Evolutionary conservation across 139 green algal species (phyloP).

Genomic region (Eudorina sp.): DNA sequence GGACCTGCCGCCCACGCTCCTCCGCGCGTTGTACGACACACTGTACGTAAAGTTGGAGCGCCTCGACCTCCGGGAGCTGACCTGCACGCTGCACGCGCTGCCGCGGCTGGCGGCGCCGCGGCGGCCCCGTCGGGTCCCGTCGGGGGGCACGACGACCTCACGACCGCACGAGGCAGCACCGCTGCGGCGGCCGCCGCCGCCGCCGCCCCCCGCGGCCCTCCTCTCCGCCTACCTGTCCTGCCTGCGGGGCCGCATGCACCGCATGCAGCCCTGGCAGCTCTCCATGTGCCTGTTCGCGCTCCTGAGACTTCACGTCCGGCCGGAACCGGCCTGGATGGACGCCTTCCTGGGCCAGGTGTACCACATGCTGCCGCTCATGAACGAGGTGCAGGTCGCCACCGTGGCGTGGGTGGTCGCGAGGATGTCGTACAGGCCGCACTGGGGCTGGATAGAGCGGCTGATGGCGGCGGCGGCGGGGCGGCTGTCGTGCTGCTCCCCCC

Average conservation of each 20-base stretch:
- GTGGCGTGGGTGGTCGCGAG: neutral
- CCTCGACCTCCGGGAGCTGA: neutral
- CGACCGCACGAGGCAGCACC: neutral
- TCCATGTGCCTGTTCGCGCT: slow-evolving; percentile 32
- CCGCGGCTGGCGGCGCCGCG: neutral
- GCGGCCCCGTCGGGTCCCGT: too few species aligned
- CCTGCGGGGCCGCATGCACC: slow-evolving; percentile 28
- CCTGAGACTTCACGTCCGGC: neutral
- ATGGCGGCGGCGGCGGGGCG: slow-evolving; percentile 4
- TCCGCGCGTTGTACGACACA: slow-evolving; percentile 15
- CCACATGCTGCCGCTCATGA: slow-evolving; percentile 6
- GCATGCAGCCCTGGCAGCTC: slow-evolving; percentile 28
- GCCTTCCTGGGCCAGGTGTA: neutral
- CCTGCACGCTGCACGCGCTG: slow-evolving; percentile 27
- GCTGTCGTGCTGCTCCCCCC: slow-evolving; percentile 17
- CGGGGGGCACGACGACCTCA: too few species aligned
- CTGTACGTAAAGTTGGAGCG: neutral
- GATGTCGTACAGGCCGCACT: neutral
- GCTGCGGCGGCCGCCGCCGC: neutral
- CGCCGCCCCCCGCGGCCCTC: slow-evolving; percentile 5
- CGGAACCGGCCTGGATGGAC: slow-evolving; percentile 34
- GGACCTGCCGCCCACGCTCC: neutral
- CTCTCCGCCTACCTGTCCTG: slow-evolving; percentile 23
- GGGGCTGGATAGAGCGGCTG: neutral
- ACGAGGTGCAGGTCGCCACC: slow-evolving; percentile 20